Evolutionary conservation across 1,284 basidiomycete genomes (phyloP).

Genomic region (Fomitopsis palustris): DNA sequence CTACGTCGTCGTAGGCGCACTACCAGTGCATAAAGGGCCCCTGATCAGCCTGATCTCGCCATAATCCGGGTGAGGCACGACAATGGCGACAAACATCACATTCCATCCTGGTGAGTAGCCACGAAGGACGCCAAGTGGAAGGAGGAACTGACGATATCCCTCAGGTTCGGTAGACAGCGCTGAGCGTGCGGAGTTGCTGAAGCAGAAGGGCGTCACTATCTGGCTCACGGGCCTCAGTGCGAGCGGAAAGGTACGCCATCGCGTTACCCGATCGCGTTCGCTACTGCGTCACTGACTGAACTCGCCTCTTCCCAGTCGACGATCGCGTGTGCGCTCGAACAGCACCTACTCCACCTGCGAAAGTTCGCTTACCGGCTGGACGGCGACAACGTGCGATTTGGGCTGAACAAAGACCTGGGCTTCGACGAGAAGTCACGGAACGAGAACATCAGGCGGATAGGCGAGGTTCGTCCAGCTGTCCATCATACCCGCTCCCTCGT

Average conservation of each 20-base stretch:
- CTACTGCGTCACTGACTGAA: neutral
- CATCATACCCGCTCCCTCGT: neutral
- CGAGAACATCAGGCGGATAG: constrained; percentile 97
- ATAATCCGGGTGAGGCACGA: no score
- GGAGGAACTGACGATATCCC: neutral
- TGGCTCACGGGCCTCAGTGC: constrained; percentile 96
- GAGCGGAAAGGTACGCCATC: constrained; percentile 71
- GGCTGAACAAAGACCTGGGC: constrained; percentile 96
- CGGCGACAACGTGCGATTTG: constrained; percentile 96
- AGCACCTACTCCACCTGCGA: constrained; percentile 86
- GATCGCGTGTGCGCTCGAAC: constrained; percentile 95
- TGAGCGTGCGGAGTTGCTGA: constrained; percentile 68
- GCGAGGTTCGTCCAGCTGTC: constrained; percentile 69
- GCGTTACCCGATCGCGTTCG: neutral
- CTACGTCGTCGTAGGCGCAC: neutral
- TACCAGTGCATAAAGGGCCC: neutral
- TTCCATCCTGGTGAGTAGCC: constrained; percentile 58
- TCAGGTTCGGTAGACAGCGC: constrained; percentile 68
- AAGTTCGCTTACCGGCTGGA: constrained; percentile 92
- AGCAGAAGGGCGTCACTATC: constrained; percentile 85
- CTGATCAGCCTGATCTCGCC: neutral
- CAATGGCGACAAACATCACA: constrained; percentile 85
- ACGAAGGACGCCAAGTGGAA: neutral
- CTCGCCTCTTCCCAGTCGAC: constrained; percentile 68
- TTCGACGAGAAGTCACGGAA: constrained; percentile 94